Conservation (phyloP, 129 eudicot genomes). For the Helichrysum umbraculigerum region DNA sequence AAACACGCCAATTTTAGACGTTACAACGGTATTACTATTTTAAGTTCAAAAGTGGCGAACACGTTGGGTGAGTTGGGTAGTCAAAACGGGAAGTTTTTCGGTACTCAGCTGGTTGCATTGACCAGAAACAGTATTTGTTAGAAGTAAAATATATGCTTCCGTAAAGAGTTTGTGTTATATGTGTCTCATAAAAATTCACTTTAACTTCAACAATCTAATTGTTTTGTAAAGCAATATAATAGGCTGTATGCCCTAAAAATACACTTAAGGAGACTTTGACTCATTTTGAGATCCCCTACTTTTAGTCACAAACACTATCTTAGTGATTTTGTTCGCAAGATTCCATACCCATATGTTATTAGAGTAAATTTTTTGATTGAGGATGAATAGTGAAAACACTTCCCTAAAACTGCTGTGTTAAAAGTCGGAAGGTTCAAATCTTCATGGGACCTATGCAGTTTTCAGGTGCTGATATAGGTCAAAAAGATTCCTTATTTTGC, state of each 20-base stretch:
- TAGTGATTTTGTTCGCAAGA: neutral
- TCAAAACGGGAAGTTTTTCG: neutral
- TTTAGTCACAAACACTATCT: neutral
- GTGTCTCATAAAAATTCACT: too few species aligned
- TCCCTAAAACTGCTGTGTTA: neutral
- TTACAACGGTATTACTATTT: conserved; percentile 61
- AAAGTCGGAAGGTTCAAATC: neutral
- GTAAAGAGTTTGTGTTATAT: too few species aligned
- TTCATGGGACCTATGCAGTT: neutral
- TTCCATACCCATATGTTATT: neutral
- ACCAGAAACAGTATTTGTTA: neutral
- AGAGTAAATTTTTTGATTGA: neutral
- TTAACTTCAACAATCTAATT: too few species aligned
- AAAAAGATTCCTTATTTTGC: neutral
- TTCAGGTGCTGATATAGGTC: neutral
- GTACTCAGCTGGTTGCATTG: neutral
- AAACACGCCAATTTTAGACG: conserved; percentile 86
- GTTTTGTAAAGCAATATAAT: too few species aligned
- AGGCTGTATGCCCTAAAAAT: too few species aligned
- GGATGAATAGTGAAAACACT: neutral
- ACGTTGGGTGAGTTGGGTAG: neutral
- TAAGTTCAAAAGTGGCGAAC: conserved; percentile 1
- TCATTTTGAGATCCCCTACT: neutral
- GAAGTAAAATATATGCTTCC: too few species aligned
- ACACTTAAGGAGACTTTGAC: neutral